Evolutionary conservation across 1,139 yeast genomes (phyloP), one percentile per base, ranked within the genome.

Genomic region (Yamadazyma buinensis): DNA sequence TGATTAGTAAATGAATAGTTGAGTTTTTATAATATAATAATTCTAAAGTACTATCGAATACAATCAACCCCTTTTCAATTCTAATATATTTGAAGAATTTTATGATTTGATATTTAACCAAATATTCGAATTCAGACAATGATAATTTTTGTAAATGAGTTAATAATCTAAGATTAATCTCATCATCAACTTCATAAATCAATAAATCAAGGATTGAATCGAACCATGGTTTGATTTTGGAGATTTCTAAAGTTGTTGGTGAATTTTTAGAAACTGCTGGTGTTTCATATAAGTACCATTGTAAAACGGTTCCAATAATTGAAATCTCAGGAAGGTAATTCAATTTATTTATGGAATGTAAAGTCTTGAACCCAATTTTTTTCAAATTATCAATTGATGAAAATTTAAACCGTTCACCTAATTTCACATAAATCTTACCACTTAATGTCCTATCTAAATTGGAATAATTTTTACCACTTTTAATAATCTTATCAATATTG

Each of bases 1-100:
- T 63, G 33, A 69, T 64, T 15, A 67, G 52, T 42, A 65, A 52
- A 47, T 69, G 75, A 26, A 69, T 62, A 10, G 66, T 47, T 36
- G 66, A 56, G 41, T 69, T 69, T 49, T 69, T 69, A 47, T 68
- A 69, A 48, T 65, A 69, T 34, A 69, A 56, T 29, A 69, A 54
- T 46, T 69, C 75, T 43, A 68, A 61, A 8, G 72, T 48, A 34
- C 61, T 63, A 25, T 54, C 55, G 23, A 69, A 53, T 15, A 43
- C 49, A 29, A 69, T 51, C 4, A 42, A 41, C 30, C 61, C 52
- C 7, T 54, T 51, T 38, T 62, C 59, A 26, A 67, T 59, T 30
- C 49, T 52, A 28, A 68, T 57, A 36, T 48, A 58, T 39, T 63
- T 51, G 52, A 68, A 63, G 42, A 67, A 65, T 33, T 53, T 51